Conservation (phyloP, 169 alveolate genomes). For the Eimeria sp. region DNA sequence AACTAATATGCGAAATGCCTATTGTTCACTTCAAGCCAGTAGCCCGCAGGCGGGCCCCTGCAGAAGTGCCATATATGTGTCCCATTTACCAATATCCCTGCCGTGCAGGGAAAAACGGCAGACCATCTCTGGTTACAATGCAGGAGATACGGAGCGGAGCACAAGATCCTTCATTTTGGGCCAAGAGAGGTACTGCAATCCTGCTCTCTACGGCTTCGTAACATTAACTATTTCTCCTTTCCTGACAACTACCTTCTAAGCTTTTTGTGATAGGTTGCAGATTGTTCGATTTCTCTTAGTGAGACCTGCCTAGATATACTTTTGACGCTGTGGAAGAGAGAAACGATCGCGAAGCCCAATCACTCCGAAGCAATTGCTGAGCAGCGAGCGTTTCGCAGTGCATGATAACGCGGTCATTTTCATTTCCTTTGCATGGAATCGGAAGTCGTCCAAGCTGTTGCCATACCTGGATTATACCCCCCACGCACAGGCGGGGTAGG, state of each 20-base stretch:
- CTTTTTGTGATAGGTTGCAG: neutral
- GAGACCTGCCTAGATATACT: neutral
- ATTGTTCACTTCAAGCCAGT: constrained; percentile 96
- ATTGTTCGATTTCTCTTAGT: neutral
- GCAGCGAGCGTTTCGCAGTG: neutral
- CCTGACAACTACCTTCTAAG: neutral
- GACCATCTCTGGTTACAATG: constrained; percentile 91
- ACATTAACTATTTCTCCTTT: neutral
- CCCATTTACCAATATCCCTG: constrained; percentile 95
- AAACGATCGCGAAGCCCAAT: neutral
- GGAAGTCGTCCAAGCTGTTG: neutral
- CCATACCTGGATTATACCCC: neutral
- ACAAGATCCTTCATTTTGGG: constrained; percentile 93
- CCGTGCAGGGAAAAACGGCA: constrained; percentile 90
- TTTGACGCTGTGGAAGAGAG: neutral
- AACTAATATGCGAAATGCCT: constrained; percentile 94
- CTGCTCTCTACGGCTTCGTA: constrained; percentile 87
- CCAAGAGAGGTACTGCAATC: constrained; percentile 96
- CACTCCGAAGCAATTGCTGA: too few relatives aligned
- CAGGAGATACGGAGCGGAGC: constrained; percentile 93
- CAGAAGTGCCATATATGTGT: constrained; percentile 91
- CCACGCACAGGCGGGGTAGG: neutral
- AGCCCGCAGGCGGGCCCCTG: constrained; percentile 89
- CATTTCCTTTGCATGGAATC: too few relatives aligned
- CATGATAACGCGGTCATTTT: too few relatives aligned